Evolutionary conservation across 2,329 filamentous ascomycete genomes (phyloP).

Genomic region (Lachnellula occidentalis): DNA sequence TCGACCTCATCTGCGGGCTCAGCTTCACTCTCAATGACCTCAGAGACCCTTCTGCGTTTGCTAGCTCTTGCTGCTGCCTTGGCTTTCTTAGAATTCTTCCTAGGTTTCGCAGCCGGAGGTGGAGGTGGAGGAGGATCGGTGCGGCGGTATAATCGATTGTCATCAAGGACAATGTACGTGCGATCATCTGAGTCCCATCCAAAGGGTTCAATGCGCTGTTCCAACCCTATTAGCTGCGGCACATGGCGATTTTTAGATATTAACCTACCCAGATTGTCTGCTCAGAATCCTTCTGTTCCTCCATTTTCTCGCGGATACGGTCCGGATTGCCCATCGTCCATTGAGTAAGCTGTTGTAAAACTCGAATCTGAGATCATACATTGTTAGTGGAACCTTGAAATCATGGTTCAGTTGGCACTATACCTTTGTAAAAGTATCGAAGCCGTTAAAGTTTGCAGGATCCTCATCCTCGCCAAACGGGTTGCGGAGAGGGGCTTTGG

Average conservation of each 20-base stretch:
- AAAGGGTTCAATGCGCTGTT: slow-evolving; percentile 68
- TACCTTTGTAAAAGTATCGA: slow-evolving; percentile 78
- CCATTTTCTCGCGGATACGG: slow-evolving; percentile 79
- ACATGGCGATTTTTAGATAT: not conserved
- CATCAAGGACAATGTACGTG: slow-evolving; percentile 85
- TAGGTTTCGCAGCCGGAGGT: slow-evolving; percentile 52
- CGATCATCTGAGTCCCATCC: slow-evolving; percentile 88
- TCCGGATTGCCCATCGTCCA: slow-evolving; percentile 88
- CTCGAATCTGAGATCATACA: slow-evolving; percentile 48
- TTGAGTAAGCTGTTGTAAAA: slow-evolving; percentile 82
- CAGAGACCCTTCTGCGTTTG: slow-evolving; percentile 63
- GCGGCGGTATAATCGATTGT: slow-evolving; percentile 85
- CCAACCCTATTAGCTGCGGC: slow-evolving; percentile 8
- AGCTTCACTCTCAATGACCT: slow-evolving; percentile 34
- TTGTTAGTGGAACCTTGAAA: slow-evolving; percentile 18
- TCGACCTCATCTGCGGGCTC: slow-evolving; percentile 36
- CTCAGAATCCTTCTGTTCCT: slow-evolving; percentile 72
- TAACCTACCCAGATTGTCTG: slow-evolving; percentile 74
- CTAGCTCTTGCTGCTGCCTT: slow-evolving; percentile 60
- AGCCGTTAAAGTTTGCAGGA: slow-evolving; percentile 69
- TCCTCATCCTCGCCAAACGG: slow-evolving; percentile 77
- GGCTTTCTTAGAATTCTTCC: slow-evolving; percentile 60
- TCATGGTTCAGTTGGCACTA: slow-evolving; percentile 5
- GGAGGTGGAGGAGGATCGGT: slow-evolving; percentile 66
- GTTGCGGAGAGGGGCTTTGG: slow-evolving; percentile 74